Evolutionary conservation across 345 rosid species (phyloP).

Genomic region (Linum tenue): DNA sequence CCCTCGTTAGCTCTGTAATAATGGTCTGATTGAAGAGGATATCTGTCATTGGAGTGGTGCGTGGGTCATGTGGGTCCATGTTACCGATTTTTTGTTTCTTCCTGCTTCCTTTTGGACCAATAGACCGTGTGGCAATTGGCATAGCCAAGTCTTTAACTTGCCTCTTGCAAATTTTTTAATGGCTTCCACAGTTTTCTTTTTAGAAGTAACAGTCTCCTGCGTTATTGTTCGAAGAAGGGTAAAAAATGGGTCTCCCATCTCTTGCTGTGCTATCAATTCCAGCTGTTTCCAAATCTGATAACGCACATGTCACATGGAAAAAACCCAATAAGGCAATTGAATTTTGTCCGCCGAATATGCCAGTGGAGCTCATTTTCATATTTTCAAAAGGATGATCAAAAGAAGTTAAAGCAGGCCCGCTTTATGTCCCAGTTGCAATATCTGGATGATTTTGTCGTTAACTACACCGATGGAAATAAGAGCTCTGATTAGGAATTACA

Average conservation of each 20-base stretch:
- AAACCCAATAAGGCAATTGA: background rate
- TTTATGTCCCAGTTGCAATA: background rate
- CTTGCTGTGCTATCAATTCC: background rate
- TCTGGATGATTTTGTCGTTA: background rate
- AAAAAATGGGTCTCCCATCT: too few species aligned
- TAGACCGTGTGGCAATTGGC: background rate
- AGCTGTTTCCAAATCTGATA: background rate
- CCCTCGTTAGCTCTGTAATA: background rate
- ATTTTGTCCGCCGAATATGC: background rate
- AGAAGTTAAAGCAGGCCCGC: background rate
- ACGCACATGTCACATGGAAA: background rate
- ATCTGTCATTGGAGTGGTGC: background rate
- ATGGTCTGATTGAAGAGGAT: background rate
- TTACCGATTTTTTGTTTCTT: background rate
- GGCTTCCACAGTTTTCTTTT: background rate
- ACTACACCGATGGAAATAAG: background rate
- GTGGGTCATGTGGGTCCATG: background rate
- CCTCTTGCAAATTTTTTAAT: background rate
- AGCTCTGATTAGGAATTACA: background rate
- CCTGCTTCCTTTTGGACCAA: background rate
- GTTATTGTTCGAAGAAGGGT: too few species aligned
- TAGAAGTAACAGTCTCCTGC: background rate
- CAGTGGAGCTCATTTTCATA: background rate
- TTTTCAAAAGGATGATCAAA: background rate
- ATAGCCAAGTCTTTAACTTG: background rate